Evolutionary conservation across 2,329 filamentous ascomycete species (phyloP).

Genomic region (Penicillium sp.): DNA sequence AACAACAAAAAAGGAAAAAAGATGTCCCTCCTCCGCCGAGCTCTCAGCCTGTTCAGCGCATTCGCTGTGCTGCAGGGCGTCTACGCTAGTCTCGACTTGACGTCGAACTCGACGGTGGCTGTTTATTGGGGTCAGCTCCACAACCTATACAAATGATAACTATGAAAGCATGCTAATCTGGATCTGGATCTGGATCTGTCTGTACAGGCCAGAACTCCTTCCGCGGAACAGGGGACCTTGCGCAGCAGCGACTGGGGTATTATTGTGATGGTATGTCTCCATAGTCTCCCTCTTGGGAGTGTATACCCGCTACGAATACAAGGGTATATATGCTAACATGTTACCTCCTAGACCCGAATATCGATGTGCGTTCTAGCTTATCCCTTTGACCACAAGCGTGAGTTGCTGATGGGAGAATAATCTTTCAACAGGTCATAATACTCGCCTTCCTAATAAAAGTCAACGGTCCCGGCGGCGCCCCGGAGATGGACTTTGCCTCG

Average conservation of each 20-base stretch:
- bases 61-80: constrained; percentile 37
- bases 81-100: constrained; percentile 50
- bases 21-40: constrained; percentile 34
- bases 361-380: constrained; percentile 26
- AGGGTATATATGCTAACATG: background rate
- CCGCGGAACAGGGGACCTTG: constrained; percentile 47
- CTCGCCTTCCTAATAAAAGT: constrained; percentile 67
- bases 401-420: no score
- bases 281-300: constrained; percentile 14
- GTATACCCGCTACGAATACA: background rate
- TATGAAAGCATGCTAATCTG: background rate
- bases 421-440: constrained; percentile 59
- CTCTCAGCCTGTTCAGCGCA: constrained; percentile 34
- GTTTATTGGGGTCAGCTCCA: constrained; percentile 64
- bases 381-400: background rate
- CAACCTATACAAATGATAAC: no score
- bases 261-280: constrained; percentile 61
- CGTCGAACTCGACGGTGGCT: constrained; percentile 48
- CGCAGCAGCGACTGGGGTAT: constrained; percentile 60
- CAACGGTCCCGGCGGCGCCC: constrained; percentile 53
- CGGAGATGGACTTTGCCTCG: constrained; percentile 68
- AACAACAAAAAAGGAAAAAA: background rate
- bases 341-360: constrained; percentile 30
- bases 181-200: background rate
- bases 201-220: constrained; percentile 65